A percentile compares a stretch with the other conserved stretches of the same genome.
phyloP scores from a whole-genome alignment of 108 stramenopile species.

The Pseudonitzschia multiseries region DNA sequence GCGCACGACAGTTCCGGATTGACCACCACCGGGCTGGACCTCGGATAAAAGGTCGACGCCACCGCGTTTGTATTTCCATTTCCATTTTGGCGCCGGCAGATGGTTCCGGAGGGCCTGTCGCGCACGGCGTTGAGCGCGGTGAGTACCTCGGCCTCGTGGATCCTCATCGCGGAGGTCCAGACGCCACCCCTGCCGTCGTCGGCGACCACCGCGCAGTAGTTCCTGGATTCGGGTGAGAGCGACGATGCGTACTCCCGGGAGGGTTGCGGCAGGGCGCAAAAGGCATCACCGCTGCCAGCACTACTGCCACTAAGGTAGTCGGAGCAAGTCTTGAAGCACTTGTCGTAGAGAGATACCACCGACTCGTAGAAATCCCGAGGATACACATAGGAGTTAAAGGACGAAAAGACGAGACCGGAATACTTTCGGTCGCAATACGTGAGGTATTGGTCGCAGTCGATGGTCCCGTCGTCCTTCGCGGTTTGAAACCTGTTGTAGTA shows the following conservation, averaged over 20 bases:
- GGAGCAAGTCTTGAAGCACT: background rate
- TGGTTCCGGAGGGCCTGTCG: background rate
- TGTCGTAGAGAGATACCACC: background rate
- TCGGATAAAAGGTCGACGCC: constrained; percentile 1
- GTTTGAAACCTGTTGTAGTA: background rate
- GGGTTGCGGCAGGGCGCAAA: constrained; percentile 5
- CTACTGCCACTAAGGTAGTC: background rate
- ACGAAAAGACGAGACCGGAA: background rate
- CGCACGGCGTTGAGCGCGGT: background rate
- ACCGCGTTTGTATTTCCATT: too few relatives aligned
- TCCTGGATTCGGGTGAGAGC: background rate
- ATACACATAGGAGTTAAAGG: background rate
- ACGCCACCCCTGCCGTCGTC: background rate
- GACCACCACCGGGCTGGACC: constrained; percentile 3
- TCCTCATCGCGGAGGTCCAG: background rate
- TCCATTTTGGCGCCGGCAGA: background rate
- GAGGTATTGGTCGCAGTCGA: constrained; percentile 12
- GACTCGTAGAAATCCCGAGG: background rate
- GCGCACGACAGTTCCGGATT: background rate
- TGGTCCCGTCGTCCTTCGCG: background rate
- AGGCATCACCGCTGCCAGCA: background rate
- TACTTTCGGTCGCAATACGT: background rate
- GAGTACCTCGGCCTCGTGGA: background rate
- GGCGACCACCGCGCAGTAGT: background rate
- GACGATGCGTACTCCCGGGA: background rate